Evolutionary conservation across 768 basidiomycete species (phyloP).

Genomic region (Tylopilus subfusipes): DNA sequence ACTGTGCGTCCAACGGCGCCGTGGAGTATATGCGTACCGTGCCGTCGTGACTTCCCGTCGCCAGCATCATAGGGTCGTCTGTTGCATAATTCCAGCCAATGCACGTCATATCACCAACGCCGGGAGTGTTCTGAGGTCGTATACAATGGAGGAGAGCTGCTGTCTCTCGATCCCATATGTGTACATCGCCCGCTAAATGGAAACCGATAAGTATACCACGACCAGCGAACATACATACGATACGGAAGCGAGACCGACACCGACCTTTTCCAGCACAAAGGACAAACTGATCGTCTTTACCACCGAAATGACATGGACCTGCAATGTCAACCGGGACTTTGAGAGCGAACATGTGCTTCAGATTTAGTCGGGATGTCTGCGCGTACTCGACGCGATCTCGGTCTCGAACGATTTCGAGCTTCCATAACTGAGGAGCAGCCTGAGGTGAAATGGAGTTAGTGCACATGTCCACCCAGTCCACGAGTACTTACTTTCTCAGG

Average conservation of each 20-base stretch:
- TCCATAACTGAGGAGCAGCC: constrained; percentile 80
- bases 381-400: constrained; percentile 35
- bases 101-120: constrained; percentile 67
- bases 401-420: constrained; percentile 61
- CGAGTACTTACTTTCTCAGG: constrained; percentile 25
- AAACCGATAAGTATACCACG: neutral
- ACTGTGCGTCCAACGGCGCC: constrained; percentile 23
- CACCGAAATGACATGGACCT: constrained; percentile 80
- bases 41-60: constrained; percentile 76
- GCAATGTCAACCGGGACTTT: constrained; percentile 68
- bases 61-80: constrained; percentile 50
- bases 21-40: constrained; percentile 71
- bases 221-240: neutral
- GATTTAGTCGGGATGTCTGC: constrained; percentile 29
- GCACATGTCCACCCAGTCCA: constrained; percentile 7
- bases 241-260: no score
- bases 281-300: constrained; percentile 73
- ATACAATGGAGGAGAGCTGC: constrained; percentile 69
- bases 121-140: constrained; percentile 48
- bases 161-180: constrained; percentile 84
- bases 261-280: constrained; percentile 74
- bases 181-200: constrained; percentile 67
- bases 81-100: constrained; percentile 75
- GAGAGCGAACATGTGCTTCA: constrained; percentile 73
- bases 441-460: constrained; percentile 26